Conservation (phyloP, 1,284 basidiomycete species). For the Apiotrichum porosum region DNA sequence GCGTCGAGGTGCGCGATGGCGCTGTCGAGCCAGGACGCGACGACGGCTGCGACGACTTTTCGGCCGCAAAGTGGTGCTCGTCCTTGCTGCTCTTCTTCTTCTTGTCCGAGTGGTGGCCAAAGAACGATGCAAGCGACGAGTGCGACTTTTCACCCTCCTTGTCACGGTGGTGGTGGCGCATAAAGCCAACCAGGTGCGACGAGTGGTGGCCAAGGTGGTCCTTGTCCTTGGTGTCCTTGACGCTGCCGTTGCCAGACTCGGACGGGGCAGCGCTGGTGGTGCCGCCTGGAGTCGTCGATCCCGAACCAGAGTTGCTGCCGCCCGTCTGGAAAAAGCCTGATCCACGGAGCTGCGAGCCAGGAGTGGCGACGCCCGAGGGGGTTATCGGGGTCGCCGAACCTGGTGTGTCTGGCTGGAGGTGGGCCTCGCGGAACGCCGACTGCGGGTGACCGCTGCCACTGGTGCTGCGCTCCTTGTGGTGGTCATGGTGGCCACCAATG, state of each 20-base stretch:
- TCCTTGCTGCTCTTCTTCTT: constrained; percentile 22
- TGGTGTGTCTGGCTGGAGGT: constrained; percentile 19
- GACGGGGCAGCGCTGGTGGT: constrained; percentile 13
- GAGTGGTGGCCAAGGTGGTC: constrained; percentile 39
- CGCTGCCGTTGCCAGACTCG: constrained; percentile 8
- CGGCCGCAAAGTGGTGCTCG: constrained; percentile 38
- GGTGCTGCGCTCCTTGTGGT: constrained; percentile 5
- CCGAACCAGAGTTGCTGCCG: constrained; percentile 11
- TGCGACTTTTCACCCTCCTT: constrained; percentile 49
- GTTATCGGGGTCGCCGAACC: constrained; percentile 24
- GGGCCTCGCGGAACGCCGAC: constrained; percentile 1
- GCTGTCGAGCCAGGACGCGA: constrained; percentile 32
- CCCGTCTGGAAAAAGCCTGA: constrained; percentile 28
- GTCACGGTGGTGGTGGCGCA: constrained; percentile 48
- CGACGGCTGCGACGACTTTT: constrained; percentile 23
- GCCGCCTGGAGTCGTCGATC: constrained; percentile 10
- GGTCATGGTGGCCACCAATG: constrained; percentile 56
- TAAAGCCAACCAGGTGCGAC: constrained; percentile 48
- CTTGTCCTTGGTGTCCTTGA: constrained; percentile 17
- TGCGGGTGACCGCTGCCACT: constrained; percentile 1
- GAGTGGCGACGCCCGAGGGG: constrained; percentile 38
- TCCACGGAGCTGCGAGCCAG: constrained; percentile 41
- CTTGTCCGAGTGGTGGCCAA: constrained; percentile 45
- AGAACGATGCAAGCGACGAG: constrained; percentile 46
- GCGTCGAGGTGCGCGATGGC: constrained; percentile 34